A percentile compares a stretch with the other conserved stretches of the same genome.
These are phyloP conservation scores for Chaetomidium leptoderma DNA, from an alignment of 495 filamentous ascomycete species.

Conservation along the genomic window DNA sequence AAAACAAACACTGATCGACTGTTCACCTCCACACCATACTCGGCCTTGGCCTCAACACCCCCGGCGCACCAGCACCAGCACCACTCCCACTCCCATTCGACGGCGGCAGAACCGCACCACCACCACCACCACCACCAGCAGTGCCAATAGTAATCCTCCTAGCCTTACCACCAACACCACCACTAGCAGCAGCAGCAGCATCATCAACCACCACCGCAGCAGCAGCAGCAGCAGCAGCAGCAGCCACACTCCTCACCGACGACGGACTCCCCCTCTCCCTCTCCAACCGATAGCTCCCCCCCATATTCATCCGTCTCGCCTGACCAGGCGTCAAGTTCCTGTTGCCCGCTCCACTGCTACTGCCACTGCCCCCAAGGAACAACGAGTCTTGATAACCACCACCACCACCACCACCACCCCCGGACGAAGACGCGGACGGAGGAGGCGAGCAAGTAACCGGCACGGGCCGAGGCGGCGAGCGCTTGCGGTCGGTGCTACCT, in stretches of 20 bases:
- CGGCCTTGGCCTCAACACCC: slow-evolving; percentile 11
- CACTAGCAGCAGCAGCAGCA: background rate
- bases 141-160: slow-evolving; percentile 34
- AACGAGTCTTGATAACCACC: background rate
- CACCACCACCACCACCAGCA: slow-evolving; percentile 8
- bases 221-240: background rate
- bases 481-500: slow-evolving; percentile 35
- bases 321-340: slow-evolving; percentile 39
- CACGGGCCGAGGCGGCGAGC: slow-evolving; percentile 34
- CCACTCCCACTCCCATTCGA: background rate
- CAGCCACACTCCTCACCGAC: background rate
- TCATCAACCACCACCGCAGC: background rate
- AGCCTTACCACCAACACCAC: slow-evolving; percentile 25
- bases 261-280: slow-evolving; percentile 23
- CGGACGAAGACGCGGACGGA: slow-evolving; percentile 12
- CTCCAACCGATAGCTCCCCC: slow-evolving; percentile 32
- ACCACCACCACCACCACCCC: slow-evolving; percentile 4
- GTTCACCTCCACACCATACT: slow-evolving; percentile 27
- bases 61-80: background rate
- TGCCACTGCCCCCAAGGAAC: too few relatives aligned
- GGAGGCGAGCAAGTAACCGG: slow-evolving; percentile 42
- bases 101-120: too few relatives aligned
- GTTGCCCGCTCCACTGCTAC: slow-evolving; percentile 4
- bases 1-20: background rate
- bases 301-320: slow-evolving; percentile 44